phyloP scores from a whole-genome alignment of 495 filamentous ascomycete genomes.

The Pseudomonodictys pantanalensis region DNA sequence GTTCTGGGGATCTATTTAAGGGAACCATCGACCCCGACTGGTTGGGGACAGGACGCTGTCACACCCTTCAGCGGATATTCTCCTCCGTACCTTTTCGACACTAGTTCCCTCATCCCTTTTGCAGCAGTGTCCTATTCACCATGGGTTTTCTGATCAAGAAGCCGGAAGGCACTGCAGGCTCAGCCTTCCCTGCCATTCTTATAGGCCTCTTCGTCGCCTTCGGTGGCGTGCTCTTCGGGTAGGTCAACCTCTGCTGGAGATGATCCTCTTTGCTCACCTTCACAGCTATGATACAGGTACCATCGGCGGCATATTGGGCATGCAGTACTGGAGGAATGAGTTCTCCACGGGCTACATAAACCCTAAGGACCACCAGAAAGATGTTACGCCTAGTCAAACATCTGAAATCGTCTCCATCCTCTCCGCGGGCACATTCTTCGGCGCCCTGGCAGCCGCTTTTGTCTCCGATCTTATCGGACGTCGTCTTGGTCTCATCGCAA shows the following conservation, averaged over 20 bases:
- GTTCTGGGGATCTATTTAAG: not conserved
- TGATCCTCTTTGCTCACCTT: not conserved
- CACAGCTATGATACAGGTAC: slow-evolving; percentile 79
- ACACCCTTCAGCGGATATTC: not conserved
- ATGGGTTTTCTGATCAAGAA: slow-evolving; percentile 46
- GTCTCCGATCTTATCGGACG: slow-evolving; percentile 73
- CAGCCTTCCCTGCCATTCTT: slow-evolving; percentile 65
- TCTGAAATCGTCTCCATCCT: slow-evolving; percentile 69
- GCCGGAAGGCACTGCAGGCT: slow-evolving; percentile 52
- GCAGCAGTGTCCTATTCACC: not conserved
- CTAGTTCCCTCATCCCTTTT: not conserved
- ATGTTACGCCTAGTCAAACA: slow-evolving; percentile 59
- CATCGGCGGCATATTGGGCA: slow-evolving; percentile 79
- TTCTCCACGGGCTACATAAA: slow-evolving; percentile 62
- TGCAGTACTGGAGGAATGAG: slow-evolving; percentile 66
- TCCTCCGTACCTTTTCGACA: not conserved
- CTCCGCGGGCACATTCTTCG: slow-evolving; percentile 87
- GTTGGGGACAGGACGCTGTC: too few relatives aligned
- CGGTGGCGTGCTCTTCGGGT: slow-evolving; percentile 84
- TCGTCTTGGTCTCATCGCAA: slow-evolving; percentile 62
- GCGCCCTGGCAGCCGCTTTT: slow-evolving; percentile 66
- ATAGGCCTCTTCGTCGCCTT: slow-evolving; percentile 85
- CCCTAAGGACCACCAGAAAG: slow-evolving; percentile 30
- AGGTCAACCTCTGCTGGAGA: slow-evolving; percentile 37
- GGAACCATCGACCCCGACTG: not conserved